Evolutionary conservation across 306 rosid species (phyloP).

Genomic region (Sesbania bispinosa): DNA sequence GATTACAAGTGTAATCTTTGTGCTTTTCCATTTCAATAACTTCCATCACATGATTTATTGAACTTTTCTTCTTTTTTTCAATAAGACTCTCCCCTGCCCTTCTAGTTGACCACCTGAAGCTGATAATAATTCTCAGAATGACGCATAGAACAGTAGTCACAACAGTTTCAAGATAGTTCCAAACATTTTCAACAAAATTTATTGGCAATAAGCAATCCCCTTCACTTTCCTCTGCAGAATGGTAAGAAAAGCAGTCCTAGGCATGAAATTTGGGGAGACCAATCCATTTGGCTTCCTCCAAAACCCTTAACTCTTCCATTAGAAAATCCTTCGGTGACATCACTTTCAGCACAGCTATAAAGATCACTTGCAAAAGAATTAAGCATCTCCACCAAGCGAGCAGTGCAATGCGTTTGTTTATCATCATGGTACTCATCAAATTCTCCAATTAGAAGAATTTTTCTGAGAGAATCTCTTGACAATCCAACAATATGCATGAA

Average conservation of each 20-base stretch:
- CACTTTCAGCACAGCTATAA: conserved; percentile 1
- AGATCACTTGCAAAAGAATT: background rate
- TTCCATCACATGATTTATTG: conserved; percentile 24
- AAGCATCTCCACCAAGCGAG: conserved; percentile 33
- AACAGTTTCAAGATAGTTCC: conserved; percentile 39
- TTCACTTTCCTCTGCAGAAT: conserved; percentile 34
- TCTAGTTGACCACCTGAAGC: conserved; percentile 15
- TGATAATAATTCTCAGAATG: conserved; percentile 44
- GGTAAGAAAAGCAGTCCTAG: conserved; percentile 29
- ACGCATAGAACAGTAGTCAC: background rate
- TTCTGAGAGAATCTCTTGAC: conserved; percentile 39
- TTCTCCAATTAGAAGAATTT: conserved; percentile 37
- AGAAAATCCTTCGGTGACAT: conserved; percentile 9
- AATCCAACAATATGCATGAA: conserved; percentile 43
- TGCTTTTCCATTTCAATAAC: conserved; percentile 50
- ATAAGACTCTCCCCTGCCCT: conserved; percentile 29
- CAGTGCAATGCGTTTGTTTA: conserved; percentile 37
- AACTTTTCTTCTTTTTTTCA: conserved; percentile 26
- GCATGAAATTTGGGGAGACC: conserved; percentile 60
- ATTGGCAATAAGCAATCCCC: conserved; percentile 27
- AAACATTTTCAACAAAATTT: conserved; percentile 29
- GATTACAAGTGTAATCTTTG: conserved; percentile 46
- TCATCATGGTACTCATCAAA: conserved; percentile 38
- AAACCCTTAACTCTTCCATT: conserved; percentile 24
- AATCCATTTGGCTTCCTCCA: conserved; percentile 46